Evolutionary conservation across 2,329 filamentous ascomycete species (phyloP).

Genomic region (Zymoseptoria ardabiliae): DNA sequence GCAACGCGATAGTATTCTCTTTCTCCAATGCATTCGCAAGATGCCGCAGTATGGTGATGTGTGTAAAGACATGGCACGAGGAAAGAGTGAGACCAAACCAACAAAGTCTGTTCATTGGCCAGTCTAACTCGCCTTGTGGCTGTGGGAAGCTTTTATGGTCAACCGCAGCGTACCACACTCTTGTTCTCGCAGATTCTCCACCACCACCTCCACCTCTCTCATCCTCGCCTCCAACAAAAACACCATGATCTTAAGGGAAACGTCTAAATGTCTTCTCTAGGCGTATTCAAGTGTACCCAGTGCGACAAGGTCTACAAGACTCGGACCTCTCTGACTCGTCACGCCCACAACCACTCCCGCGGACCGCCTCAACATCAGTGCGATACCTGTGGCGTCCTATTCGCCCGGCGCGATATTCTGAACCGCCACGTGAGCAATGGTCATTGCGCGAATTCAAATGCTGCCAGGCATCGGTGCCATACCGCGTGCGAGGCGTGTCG

Average conservation of each 20-base stretch:
- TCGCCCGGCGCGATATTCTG: slow-evolving; percentile 12
- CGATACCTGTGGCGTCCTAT: slow-evolving; percentile 10
- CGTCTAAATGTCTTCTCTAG: neutral
- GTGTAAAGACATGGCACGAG: neutral
- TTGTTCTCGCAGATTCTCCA: neutral
- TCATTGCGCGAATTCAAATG: slow-evolving; percentile 4
- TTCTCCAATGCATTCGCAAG: neutral
- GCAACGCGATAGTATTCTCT: too few relatives aligned
- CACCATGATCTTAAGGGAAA: neutral
- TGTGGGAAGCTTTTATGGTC: neutral
- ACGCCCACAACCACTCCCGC: slow-evolving; percentile 12
- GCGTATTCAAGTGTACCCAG: slow-evolving; percentile 10
- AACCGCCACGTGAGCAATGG: slow-evolving; percentile 11
- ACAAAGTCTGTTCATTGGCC: neutral
- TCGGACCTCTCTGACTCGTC: slow-evolving; percentile 12
- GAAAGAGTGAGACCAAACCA: neutral
- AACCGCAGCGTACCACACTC: neutral
- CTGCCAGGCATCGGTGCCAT: slow-evolving; percentile 8
- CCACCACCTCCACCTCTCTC: neutral
- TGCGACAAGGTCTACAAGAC: slow-evolving; percentile 15
- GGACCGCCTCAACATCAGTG: slow-evolving; percentile 9
- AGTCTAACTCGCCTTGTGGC: neutral
- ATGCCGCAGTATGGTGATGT: neutral
- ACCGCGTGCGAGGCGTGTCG: slow-evolving; percentile 14
- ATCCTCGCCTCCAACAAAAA: neutral